Evolutionary conservation across 768 basidiomycete genomes (phyloP).

Genomic region (Lentinula guzmanii): DNA sequence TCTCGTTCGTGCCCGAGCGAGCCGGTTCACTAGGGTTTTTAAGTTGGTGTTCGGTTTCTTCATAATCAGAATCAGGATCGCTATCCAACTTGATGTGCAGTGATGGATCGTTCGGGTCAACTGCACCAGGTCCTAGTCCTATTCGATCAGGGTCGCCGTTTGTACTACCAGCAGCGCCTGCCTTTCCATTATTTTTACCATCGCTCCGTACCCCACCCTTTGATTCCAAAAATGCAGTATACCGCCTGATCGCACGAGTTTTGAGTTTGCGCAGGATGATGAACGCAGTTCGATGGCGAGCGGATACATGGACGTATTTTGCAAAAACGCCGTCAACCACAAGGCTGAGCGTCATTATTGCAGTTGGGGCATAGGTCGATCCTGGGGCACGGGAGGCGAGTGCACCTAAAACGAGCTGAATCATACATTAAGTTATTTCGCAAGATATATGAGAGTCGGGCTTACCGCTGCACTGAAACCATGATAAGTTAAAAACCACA

Average conservation of each 20-base stretch:
- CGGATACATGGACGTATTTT: not conserved
- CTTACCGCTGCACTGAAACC: constrained; percentile 6
- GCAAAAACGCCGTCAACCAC: constrained; percentile 3
- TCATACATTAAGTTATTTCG: not conserved
- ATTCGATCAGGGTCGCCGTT: not conserved
- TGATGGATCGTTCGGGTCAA: not conserved
- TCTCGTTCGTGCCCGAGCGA: not conserved
- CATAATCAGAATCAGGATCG: constrained; percentile 1
- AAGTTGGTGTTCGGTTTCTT: not conserved
- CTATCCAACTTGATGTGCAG: not conserved
- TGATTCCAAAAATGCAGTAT: constrained; percentile 1
- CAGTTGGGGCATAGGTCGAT: not conserved
- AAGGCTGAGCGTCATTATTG: constrained; percentile 2
- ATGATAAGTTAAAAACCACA: constrained; percentile 7
- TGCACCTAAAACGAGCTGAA: not conserved
- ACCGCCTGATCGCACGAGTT: not conserved
- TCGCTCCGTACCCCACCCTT: not conserved
- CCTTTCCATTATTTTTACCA: not conserved
- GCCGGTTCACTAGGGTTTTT: not conserved
- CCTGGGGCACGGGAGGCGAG: not conserved
- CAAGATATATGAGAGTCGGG: not conserved
- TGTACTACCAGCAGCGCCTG: no score
- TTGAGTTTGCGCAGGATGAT: constrained; percentile 1
- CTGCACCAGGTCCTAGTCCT: not conserved
- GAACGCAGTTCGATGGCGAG: constrained; percentile 2